phyloP scores from a whole-genome alignment of 371 early-diverging fungal species.

The Parasitella parasitica region DNA sequence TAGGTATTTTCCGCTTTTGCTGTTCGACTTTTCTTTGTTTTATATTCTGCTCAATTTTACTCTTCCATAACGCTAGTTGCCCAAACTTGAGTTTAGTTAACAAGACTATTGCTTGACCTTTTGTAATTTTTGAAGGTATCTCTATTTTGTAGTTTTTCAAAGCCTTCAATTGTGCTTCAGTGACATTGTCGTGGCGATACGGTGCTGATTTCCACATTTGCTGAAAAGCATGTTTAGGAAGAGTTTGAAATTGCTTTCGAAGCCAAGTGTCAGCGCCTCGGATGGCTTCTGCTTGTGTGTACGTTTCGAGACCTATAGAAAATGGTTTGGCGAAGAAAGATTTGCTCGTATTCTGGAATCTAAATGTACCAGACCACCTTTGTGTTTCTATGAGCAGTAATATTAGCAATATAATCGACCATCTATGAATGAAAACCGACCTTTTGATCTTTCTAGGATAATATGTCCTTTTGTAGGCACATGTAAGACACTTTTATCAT shows the following conservation, averaged over 20 bases:
- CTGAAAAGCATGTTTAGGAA: neutral
- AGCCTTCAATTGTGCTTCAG: constrained; percentile 46
- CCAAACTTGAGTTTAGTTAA: constrained; percentile 53
- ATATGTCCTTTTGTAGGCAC: constrained; percentile 26
- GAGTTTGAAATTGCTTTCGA: constrained; percentile 10
- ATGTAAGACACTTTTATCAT: constrained; percentile 38
- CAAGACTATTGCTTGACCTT: constrained; percentile 62
- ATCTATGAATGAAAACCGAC: neutral
- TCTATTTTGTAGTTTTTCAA: constrained; percentile 30
- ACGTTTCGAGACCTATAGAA: constrained; percentile 35
- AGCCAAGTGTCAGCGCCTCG: constrained; percentile 69
- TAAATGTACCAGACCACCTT: constrained; percentile 18
- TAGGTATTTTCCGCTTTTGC: neutral
- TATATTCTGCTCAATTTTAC: neutral
- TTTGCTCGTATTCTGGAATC: neutral
- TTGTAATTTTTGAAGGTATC: constrained; percentile 31
- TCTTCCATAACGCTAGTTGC: constrained; percentile 32
- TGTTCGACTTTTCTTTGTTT: neutral
- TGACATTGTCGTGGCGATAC: constrained; percentile 57
- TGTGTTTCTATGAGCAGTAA: neutral
- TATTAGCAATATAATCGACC: neutral
- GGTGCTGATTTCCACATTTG: constrained; percentile 34
- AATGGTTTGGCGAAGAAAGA: neutral
- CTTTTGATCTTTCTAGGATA: constrained; percentile 20
- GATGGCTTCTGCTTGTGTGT: constrained; percentile 49